A percentile compares a stretch with the other conserved stretches of the same genome.
phyloP scores from a whole-genome alignment of 2,329 filamentous ascomycete species.

The Claviceps arundinis region DNA sequence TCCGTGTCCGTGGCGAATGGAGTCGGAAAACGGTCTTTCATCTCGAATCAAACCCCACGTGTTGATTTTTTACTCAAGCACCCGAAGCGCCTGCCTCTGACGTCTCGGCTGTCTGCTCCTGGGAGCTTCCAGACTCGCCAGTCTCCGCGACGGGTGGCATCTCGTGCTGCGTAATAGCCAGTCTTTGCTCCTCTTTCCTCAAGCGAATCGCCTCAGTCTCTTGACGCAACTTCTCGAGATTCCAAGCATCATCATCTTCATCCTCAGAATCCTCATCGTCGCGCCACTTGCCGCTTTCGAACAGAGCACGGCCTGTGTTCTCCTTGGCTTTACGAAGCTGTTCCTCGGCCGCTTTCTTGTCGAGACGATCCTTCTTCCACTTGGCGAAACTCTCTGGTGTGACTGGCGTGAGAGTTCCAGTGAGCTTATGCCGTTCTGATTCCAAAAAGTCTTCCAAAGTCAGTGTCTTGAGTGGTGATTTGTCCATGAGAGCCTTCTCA shows the following conservation, averaged over 20 bases:
- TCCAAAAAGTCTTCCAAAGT: constrained; percentile 97
- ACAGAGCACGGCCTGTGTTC: constrained; percentile 85
- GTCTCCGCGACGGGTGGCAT: neutral
- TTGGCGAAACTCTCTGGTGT: constrained; percentile 86
- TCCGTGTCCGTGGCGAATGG: neutral
- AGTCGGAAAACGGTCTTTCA: neutral
- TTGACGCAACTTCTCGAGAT: constrained; percentile 65
- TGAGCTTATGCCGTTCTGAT: constrained; percentile 89
- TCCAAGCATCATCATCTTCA: constrained; percentile 56
- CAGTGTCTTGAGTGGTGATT: constrained; percentile 84
- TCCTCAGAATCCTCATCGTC: constrained; percentile 50
- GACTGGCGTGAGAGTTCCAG: constrained; percentile 81
- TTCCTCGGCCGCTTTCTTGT: constrained; percentile 93
- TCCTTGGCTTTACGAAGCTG: constrained; percentile 86
- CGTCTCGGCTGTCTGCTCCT: constrained; percentile 5
- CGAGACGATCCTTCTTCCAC: constrained; percentile 89
- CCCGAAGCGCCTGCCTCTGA: constrained; percentile 4
- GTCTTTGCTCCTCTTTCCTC: constrained; percentile 64
- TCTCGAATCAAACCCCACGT: neutral
- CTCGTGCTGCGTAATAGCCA: constrained; percentile 20
- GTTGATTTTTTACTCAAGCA: constrained; percentile 4
- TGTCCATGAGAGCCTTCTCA: constrained; percentile 92
- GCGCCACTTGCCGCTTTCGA: constrained; percentile 92
- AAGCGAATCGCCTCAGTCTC: constrained; percentile 71
- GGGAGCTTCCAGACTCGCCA: neutral